Conservation (phyloP, 1,284 basidiomycete genomes). For the Marasmius sp. region DNA sequence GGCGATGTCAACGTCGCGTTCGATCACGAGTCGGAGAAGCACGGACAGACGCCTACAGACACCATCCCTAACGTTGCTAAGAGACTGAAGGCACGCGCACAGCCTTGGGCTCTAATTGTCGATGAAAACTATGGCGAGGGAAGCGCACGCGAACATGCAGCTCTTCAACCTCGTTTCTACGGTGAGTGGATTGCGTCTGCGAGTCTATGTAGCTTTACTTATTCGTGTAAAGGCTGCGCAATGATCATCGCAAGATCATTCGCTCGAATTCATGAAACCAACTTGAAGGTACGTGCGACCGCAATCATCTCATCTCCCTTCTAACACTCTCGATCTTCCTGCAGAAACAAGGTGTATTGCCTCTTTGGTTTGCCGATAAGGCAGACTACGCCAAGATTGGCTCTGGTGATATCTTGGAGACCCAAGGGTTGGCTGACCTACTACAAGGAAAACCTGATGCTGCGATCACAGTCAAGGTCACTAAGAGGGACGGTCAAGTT, state of each 20-base stretch:
- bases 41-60: conserved; percentile 55
- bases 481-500: conserved; percentile 60
- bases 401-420: conserved; percentile 74
- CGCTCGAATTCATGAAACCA: conserved; percentile 98
- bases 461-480: conserved; percentile 68
- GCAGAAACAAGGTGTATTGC: conserved; percentile 93
- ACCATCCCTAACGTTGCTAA: conserved; percentile 92
- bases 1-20: conserved; percentile 89
- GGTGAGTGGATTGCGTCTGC: conserved; percentile 39
- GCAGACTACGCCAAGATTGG: conserved; percentile 81
- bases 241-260: conserved; percentile 91
- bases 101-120: conserved; percentile 94
- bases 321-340: conserved; percentile 5
- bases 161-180: conserved; percentile 95
- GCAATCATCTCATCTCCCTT: background rate
- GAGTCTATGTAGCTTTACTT: background rate
- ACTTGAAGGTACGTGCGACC: conserved; percentile 73
- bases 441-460: conserved; percentile 51
- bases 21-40: conserved; percentile 56
- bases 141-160: conserved; percentile 97
- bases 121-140: conserved; percentile 99
- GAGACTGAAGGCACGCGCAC: conserved; percentile 74
- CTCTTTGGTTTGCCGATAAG: conserved; percentile 89
- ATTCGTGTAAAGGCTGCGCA: conserved; percentile 59
- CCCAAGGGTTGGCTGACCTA: conserved; percentile 51